These are phyloP conservation scores for Colletotrichum orchidophilum DNA, from an alignment of 2,329 filamentous ascomycete genomes.

Conservation along the genomic window DNA sequence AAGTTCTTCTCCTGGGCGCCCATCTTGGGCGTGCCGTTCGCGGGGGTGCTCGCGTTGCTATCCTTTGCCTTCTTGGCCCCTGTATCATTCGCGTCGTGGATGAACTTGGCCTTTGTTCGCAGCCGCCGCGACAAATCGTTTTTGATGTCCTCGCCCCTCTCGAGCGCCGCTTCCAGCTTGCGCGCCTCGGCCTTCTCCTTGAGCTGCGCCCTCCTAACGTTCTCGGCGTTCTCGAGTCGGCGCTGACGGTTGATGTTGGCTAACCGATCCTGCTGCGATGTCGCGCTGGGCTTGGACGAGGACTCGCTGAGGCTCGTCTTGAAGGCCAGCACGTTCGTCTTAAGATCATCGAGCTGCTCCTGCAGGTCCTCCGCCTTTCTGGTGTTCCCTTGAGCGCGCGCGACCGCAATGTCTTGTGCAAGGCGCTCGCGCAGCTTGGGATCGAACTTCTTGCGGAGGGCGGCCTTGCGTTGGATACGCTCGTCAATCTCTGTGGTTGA, in stretches of 20 bases:
- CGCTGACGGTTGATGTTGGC: conserved; percentile 87
- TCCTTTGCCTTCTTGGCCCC: conserved; percentile 45
- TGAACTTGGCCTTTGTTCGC: conserved; percentile 73
- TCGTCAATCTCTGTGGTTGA: conserved; percentile 84
- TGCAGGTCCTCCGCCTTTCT: conserved; percentile 64
- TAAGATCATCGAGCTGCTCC: conserved; percentile 69
- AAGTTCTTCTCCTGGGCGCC: conserved; percentile 52
- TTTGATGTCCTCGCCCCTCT: conserved; percentile 69
- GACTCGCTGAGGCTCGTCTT: conserved; percentile 67
- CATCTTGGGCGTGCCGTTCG: conserved; percentile 60
- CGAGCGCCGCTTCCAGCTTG: conserved; percentile 68
- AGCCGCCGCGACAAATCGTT: conserved; percentile 70
- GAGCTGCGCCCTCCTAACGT: conserved; percentile 89
- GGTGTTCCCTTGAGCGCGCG: conserved; percentile 70
- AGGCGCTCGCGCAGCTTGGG: conserved; percentile 75
- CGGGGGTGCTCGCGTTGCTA: conserved; percentile 61
- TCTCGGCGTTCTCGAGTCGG: conserved; percentile 84
- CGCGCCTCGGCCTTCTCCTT: conserved; percentile 76
- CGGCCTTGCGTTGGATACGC: conserved; percentile 77
- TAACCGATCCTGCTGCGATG: conserved; percentile 81
- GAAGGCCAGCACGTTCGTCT: conserved; percentile 78
- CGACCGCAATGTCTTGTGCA: conserved; percentile 71
- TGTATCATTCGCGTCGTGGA: conserved; percentile 67
- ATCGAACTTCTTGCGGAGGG: conserved; percentile 72
- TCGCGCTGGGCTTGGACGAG: conserved; percentile 63